Base-by-base conservation (phyloP, 768 basidiomycete genomes). In the Cyclocybe aegerita region DNA sequence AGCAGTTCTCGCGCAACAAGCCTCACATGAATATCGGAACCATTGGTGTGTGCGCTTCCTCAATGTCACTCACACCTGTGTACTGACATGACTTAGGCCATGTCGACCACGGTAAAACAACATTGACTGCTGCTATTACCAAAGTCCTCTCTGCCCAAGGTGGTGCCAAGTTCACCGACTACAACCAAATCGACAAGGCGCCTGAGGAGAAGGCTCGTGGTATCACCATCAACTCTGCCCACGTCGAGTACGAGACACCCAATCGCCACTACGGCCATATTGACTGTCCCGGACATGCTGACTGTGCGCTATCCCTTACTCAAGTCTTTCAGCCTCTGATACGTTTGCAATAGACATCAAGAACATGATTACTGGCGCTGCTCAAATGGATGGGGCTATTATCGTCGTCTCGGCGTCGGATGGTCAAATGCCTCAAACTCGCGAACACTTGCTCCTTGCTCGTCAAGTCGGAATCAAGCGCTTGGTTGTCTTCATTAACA, bases 121-220 rank as follows among this genome's bases (percentile, higher is more conserved):
- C 96, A 1, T 76, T 99, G 57, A 95, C 93, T 10, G 93, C 93
- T 37, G 90, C 93, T 51, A 95, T 96, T 63, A 99, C 97, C 61
- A 98, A 91, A 67, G 89, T 94, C 49, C 81, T 98, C 48, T 75
- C 97, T 23, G 76, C 82, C 57, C 69, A 73, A 39, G 90, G 91
- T 51, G 88, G 85, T 47, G 84, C 84, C 49, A 86, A 77, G 60
- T 98, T 99, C 74, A 91, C 95, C 55, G 95, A 94, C 79, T 99
- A 99, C 77, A 83, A 79, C 43, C 85, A 93, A 71, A 99, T 99
- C 62, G 97, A 99, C 88, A 98, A 91, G 78, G 97, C 97, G 7
- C 97, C 97, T 2, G 97, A 99, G 72, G 97, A 99, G 77, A 96
- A 93, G 73, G 96, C 96, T 54, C 92, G 97, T 68, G 97, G 97